Conservation (phyloP, 2,329 filamentous ascomycete species). For the Emergomyces pasteurianus region DNA sequence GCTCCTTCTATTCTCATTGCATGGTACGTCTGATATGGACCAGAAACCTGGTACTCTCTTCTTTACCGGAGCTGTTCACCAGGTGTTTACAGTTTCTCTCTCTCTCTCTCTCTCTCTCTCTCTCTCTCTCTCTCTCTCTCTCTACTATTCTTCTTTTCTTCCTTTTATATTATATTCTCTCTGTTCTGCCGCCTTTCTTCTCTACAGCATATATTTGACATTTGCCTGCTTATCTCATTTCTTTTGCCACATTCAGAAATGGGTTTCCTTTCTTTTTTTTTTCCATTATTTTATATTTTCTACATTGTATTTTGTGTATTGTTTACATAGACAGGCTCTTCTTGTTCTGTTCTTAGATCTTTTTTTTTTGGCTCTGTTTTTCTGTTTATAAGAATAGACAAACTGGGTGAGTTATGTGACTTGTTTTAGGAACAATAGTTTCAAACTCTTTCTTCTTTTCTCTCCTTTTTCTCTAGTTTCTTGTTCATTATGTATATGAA, state of each 20-base stretch:
- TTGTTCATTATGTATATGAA: too few species aligned
- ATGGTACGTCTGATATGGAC: too few species aligned
- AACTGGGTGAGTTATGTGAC: too few species aligned
- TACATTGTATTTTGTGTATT: constrained; percentile 9
- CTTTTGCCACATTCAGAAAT: background rate
- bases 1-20: too few species aligned
- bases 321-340: background rate
- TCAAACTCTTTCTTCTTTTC: too few species aligned
- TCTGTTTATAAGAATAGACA: too few species aligned
- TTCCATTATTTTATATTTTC: constrained; percentile 8
- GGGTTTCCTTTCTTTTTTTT: constrained; percentile 2
- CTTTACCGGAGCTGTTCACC: background rate
- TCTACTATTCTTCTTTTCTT: background rate
- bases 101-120: too few species aligned
- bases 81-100: background rate
- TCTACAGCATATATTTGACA: background rate
- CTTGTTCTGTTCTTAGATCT: background rate
- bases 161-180: background rate
- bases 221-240: background rate
- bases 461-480: too few species aligned
- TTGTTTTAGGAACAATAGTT: too few species aligned
- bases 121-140: background rate
- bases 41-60: background rate
- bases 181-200: background rate
- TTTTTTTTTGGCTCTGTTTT: too few species aligned